Evolutionary conservation across 257 asterid genomes (phyloP).

Genomic region (Solanum sitiens): DNA sequence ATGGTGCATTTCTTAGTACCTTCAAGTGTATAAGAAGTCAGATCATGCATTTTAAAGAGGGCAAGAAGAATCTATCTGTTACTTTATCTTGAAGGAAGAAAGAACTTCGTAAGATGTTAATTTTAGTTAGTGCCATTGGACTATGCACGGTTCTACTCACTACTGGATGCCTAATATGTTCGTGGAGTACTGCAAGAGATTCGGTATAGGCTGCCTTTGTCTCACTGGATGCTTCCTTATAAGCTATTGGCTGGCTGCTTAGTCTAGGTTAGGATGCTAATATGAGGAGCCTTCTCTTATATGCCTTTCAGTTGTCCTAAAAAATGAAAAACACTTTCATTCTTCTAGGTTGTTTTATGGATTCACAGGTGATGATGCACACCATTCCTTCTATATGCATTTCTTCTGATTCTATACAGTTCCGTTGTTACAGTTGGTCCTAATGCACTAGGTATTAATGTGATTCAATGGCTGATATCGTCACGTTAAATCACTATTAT

Average conservation of each 20-base stretch:
- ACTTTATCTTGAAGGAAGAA: neutral
- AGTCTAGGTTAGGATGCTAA: neutral
- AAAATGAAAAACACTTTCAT: neutral
- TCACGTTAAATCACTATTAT: neutral
- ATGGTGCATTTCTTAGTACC: neutral
- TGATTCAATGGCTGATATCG: neutral
- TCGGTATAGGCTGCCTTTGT: neutral
- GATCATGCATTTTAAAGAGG: neutral
- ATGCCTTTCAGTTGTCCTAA: neutral
- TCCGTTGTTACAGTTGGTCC: neutral
- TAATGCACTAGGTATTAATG: neutral
- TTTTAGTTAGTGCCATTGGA: neutral
- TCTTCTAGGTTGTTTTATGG: neutral
- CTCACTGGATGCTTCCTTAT: neutral
- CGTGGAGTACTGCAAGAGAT: neutral
- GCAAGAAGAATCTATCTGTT: neutral
- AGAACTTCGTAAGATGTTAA: neutral
- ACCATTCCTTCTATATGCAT: neutral
- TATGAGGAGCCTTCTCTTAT: neutral
- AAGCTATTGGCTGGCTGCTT: neutral
- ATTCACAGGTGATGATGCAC: neutral
- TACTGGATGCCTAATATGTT: neutral
- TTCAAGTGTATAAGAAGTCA: neutral
- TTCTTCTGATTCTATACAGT: neutral
- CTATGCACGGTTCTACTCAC: neutral